phyloP scores from a whole-genome alignment of 2,329 filamentous ascomycete genomes.

The Fusarium aywerte region DNA sequence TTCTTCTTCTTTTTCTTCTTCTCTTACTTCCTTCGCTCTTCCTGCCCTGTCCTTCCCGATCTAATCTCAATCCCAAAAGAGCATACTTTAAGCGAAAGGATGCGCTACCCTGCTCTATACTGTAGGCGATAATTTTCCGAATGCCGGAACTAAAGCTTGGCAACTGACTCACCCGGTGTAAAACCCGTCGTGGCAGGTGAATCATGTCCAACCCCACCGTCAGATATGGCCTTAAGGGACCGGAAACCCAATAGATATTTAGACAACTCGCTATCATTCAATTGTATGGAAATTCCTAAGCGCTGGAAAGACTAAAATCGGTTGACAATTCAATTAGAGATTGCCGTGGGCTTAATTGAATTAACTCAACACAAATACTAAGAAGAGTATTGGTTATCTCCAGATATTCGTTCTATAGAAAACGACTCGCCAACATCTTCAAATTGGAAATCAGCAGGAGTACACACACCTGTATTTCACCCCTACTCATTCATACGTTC shows the following conservation, averaged over 20 bases:
- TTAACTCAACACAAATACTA: background rate
- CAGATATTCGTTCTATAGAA: background rate
- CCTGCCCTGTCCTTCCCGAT: background rate
- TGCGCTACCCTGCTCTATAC: background rate
- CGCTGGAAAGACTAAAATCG: background rate
- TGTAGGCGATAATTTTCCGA: background rate
- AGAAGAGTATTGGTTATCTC: background rate
- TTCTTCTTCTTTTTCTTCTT: no score
- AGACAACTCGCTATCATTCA: background rate
- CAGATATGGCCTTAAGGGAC: background rate
- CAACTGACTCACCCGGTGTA: conserved; percentile 39
- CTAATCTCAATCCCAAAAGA: background rate
- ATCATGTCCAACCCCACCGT: background rate
- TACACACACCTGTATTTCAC: background rate
- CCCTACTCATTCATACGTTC: background rate
- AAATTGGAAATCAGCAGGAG: background rate
- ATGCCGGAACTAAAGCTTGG: conserved; percentile 14
- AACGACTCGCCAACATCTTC: background rate
- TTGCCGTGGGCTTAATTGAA: background rate
- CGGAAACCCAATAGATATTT: background rate
- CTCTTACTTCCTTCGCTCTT: background rate
- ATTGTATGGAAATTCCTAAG: background rate
- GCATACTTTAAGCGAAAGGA: background rate
- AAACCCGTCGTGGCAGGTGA: conserved; percentile 27
- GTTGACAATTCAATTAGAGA: background rate